These are phyloP conservation scores for Ambrosia artemisiifolia DNA, from an alignment of 129 eudicot genomes.

Conservation along the genomic window DNA sequence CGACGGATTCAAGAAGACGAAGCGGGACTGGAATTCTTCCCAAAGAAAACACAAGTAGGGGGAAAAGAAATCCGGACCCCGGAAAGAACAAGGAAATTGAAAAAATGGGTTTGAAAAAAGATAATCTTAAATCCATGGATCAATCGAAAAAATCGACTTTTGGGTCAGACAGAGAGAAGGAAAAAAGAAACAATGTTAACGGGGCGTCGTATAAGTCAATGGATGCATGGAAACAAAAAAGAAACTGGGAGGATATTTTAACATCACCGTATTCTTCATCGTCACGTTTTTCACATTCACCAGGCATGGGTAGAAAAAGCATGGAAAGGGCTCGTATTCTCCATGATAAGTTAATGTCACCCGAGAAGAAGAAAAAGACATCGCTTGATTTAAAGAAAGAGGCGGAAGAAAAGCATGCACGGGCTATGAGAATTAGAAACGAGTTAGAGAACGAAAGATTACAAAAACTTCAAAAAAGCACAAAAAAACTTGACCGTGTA, in stretches of 20 bases:
- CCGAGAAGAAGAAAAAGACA: conserved; percentile 87
- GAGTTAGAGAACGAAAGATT: conserved; percentile 86
- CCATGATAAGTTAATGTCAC: conserved; percentile 95
- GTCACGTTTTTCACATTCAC: conserved; percentile 85
- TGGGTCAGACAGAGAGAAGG: conserved; percentile 59
- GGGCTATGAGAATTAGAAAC: conserved; percentile 75
- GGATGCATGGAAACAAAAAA: conserved; percentile 98
- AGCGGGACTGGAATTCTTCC: conserved; percentile 33
- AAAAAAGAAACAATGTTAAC: conserved; percentile 48
- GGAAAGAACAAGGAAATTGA: conserved; percentile 62
- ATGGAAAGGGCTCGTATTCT: conserved; percentile 74
- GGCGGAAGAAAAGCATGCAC: conserved; percentile 92
- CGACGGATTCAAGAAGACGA: conserved; percentile 44
- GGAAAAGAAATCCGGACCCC: conserved; percentile 46
- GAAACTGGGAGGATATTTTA: conserved; percentile 91
- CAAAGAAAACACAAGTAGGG: conserved; percentile 49
- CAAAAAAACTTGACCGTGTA: conserved; percentile 86
- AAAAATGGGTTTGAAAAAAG: conserved; percentile 40
- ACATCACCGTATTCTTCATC: conserved; percentile 65
- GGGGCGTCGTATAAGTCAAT: conserved; percentile 46
- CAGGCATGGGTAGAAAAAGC: conserved; percentile 79
- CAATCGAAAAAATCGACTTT: conserved; percentile 37
- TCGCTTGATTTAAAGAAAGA: conserved; percentile 77
- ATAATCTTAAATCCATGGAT: conserved; percentile 45
- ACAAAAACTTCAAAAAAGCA: conserved; percentile 81